Percentiles rank a stretch among this genome's conserved stretches.
Conservation (phyloP, 176 grass and related monocot genomes). For the Oryza glumipatula region DNA sequence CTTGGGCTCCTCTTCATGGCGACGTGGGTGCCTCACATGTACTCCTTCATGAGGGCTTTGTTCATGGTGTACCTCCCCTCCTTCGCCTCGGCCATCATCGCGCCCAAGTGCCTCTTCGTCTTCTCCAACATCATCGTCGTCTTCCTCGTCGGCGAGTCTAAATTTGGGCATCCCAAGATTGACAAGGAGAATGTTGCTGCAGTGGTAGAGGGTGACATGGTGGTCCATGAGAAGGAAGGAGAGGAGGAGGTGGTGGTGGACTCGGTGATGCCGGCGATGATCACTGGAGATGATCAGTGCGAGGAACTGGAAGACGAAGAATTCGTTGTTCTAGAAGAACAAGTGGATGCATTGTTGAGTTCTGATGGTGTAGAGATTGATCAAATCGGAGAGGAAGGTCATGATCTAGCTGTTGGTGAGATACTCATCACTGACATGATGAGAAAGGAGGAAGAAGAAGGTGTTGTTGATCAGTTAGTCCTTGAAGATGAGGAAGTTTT, state of each 20-base stretch:
- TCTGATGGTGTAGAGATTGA: conserved; percentile 1
- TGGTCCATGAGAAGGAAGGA: conserved; percentile 1
- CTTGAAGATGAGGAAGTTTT: neutral
- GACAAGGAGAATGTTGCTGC: neutral
- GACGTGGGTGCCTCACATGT: conserved; percentile 42
- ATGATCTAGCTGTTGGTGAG: neutral
- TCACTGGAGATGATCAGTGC: neutral
- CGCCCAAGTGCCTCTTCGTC: conserved; percentile 57
- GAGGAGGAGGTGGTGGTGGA: neutral
- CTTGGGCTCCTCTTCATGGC: conserved; percentile 34
- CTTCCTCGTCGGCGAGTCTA: conserved; percentile 58
- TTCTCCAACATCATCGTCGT: conserved; percentile 69
- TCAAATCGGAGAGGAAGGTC: neutral
- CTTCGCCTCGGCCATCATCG: conserved; percentile 1
- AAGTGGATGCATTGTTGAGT: neutral
- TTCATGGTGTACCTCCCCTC: conserved; percentile 44
- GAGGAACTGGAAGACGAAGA: neutral
- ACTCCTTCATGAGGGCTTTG: conserved; percentile 34
- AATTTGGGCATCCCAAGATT: neutral
- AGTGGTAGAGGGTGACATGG: neutral
- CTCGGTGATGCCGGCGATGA: neutral
- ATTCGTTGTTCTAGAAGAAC: neutral
- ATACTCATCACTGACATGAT: neutral
- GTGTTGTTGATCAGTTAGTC: neutral
- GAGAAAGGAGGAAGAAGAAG: neutral